Evolutionary conservation across 768 basidiomycete genomes (phyloP), one percentile per base, ranked within the genome.

Genomic region (Pholiota microspora): DNA sequence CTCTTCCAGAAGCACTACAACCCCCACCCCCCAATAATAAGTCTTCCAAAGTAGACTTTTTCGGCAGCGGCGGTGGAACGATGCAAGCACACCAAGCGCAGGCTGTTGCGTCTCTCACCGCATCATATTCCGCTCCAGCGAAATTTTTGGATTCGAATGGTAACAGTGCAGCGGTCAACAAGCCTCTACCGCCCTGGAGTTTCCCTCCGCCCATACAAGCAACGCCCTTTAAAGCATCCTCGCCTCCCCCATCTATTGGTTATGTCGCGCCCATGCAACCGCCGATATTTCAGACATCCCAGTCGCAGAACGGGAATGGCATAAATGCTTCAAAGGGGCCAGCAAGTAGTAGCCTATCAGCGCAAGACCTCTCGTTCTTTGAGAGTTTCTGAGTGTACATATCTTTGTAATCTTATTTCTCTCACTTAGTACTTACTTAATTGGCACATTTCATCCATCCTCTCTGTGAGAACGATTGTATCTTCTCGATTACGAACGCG

Each of bases 291-390:
- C 42, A 44, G 21, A 47, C 60, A 34, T 45, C 49, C 23, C 18
- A 59, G 25, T 31, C 35, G 44, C 51, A 36, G 27, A 49, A 24
- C 35, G 56, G 21, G 13, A 45, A 16, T 40, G 54, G 58, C 42
- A 57, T 65, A 18, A 56, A 68, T 12, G 54, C 70, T 8, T 52
- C 68, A 1, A 55, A 61, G 13, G 44, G 64, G 4, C 54, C 62
- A 8, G 60, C 57, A 25, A 60, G 64, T 7, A 82, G 84, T 10
- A 87, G 86, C 3, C 67, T 93, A 47, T 88, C 86, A 3, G 91
- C 89, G 2, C 88, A 91, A 69, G 92, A 93, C 77, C 67, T 93
- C 49, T 90, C 86, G 15, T 94, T 94, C 68, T 94, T 94, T 66
- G 92, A 94, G 70, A 87, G 89, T 31, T 63, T 71, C 40, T 69